These are phyloP conservation scores for Hypoxylon sp. DNA, from an alignment of 2,329 filamentous ascomycete species.

Conservation along the genomic window DNA sequence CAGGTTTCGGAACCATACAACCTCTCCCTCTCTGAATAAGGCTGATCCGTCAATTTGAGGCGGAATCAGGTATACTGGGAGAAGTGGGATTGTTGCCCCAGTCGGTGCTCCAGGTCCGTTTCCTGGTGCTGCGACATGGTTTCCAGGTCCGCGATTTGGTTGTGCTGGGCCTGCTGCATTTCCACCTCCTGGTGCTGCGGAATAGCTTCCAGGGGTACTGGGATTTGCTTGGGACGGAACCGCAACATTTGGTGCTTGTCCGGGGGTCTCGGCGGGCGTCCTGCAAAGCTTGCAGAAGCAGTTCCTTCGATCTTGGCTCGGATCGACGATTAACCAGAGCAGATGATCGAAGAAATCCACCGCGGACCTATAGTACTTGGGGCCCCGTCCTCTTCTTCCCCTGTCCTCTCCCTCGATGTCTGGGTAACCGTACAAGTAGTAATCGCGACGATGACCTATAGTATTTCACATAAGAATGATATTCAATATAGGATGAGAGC, in stretches of 20 bases:
- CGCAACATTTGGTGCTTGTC: slow-evolving; percentile 29
- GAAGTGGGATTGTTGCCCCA: too few species aligned
- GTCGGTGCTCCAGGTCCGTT: too few species aligned
- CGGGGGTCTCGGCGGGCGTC: slow-evolving; percentile 14
- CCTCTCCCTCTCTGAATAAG: slow-evolving; percentile 65
- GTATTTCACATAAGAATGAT: not conserved
- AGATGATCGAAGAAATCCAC: slow-evolving; percentile 50
- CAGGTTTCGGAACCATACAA: slow-evolving; percentile 65
- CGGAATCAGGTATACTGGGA: not conserved
- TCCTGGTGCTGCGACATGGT: too few species aligned
- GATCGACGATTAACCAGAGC: slow-evolving; percentile 45
- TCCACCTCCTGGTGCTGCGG: slow-evolving; percentile 2
- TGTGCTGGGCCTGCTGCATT: not conserved
- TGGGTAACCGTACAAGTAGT: slow-evolving; percentile 50
- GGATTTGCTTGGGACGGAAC: slow-evolving; percentile 2
- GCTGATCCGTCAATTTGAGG: slow-evolving; percentile 48
- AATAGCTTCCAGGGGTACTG: not conserved
- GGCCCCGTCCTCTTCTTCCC: slow-evolving; percentile 11
- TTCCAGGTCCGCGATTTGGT: too few species aligned
- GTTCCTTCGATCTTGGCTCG: slow-evolving; percentile 36
- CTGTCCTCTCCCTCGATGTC: not conserved
- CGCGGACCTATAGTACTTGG: slow-evolving; percentile 46
- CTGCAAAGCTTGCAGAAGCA: slow-evolving; percentile 48
- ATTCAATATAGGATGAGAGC: not conserved
- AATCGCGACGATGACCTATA: slow-evolving; percentile 16